Conservation (phyloP, 768 basidiomycete species). For the Podaxis mareebaensis region DNA sequence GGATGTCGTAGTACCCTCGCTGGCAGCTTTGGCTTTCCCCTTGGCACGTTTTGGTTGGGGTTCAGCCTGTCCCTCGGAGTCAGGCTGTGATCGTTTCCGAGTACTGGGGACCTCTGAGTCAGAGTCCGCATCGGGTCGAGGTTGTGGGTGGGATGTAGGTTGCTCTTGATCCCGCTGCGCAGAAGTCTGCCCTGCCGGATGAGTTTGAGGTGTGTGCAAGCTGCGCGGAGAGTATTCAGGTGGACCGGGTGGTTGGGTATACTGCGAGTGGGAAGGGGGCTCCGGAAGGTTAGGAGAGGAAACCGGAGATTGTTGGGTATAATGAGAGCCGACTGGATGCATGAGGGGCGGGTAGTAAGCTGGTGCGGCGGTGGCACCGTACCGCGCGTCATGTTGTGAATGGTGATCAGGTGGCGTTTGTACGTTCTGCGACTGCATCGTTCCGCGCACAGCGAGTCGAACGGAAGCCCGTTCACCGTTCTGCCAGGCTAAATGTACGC, state of each 20-base stretch:
- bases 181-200: neutral
- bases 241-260: slow-evolving; percentile 15
- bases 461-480: slow-evolving; percentile 54
- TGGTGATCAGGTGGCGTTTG: slow-evolving; percentile 21
- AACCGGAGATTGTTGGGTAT: slow-evolving; percentile 1
- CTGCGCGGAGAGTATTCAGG: slow-evolving; percentile 1
- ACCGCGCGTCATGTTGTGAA: slow-evolving; percentile 31
- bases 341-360: slow-evolving; percentile 1
- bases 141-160: neutral
- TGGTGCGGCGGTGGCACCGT: slow-evolving; percentile 26
- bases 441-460: slow-evolving; percentile 56
- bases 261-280: slow-evolving; percentile 14
- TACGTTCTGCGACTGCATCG: slow-evolving; percentile 24
- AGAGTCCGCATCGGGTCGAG: slow-evolving; percentile 4
- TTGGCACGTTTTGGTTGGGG: slow-evolving; percentile 34
- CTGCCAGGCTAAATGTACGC: slow-evolving; percentile 48
- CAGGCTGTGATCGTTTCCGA: slow-evolving; percentile 35
- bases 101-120: slow-evolving; percentile 18
- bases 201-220: neutral
- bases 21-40: slow-evolving; percentile 48
- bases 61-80: slow-evolving; percentile 38
- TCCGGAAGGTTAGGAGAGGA: neutral
- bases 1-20: slow-evolving; percentile 21
- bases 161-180: slow-evolving; percentile 8
- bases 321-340: neutral